Conservation (phyloP, 2,329 filamentous ascomycete species). For the Fusarium keratoplasticum region DNA sequence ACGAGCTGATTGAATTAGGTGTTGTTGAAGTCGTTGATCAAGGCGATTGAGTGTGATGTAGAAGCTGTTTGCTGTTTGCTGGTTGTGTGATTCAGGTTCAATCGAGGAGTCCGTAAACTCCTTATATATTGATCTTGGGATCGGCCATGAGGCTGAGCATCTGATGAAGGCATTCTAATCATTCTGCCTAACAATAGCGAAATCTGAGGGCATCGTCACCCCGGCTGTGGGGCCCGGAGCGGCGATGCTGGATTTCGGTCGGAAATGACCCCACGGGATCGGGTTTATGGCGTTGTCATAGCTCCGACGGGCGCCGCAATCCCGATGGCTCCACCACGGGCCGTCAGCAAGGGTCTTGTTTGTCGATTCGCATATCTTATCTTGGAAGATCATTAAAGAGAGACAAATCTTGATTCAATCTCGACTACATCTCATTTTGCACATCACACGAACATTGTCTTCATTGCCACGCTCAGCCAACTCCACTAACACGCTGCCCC, state of each 20-base stretch:
- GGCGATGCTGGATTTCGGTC: conserved; percentile 17
- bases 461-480: not conserved
- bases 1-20: no score
- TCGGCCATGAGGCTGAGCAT: not conserved
- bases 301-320: conserved; percentile 27
- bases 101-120: not conserved
- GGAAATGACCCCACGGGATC: conserved; percentile 28
- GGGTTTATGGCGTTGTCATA: conserved; percentile 28
- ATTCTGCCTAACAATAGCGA: not conserved
- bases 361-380: conserved; percentile 1
- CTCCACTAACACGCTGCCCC: not conserved
- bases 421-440: not conserved
- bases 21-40: not conserved
- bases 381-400: not conserved
- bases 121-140: not conserved
- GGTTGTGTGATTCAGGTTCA: not conserved
- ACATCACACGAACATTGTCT: not conserved
- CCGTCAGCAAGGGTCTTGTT: not conserved
- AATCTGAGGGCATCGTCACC: not conserved
- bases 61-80: not conserved
- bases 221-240: not conserved
- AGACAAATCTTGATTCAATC: not conserved
- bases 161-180: not conserved
- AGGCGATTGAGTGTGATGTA: not conserved
- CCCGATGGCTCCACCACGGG: conserved; percentile 4